Conservation (phyloP, 306 rosid species). For the Castanea mollissima region DNA sequence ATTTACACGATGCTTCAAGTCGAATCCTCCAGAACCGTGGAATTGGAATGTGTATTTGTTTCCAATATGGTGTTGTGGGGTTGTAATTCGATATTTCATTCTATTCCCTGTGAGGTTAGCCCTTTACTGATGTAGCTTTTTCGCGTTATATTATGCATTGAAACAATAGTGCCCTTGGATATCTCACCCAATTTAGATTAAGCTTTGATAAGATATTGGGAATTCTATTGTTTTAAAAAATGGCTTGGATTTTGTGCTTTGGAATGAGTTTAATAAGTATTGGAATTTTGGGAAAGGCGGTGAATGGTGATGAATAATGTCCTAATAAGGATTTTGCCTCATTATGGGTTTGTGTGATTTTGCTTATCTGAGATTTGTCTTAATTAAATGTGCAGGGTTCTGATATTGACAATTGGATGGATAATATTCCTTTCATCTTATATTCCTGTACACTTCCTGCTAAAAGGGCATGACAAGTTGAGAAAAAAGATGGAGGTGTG, state of each 20-base stretch:
- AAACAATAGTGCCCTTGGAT: slow-evolving; percentile 1
- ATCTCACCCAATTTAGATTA: slow-evolving; percentile 2
- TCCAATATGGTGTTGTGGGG: slow-evolving; percentile 97
- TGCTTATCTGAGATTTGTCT: slow-evolving; percentile 4
- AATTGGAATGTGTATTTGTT: slow-evolving; percentile 94
- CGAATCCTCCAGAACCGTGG: slow-evolving; percentile 96
- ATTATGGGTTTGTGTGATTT: not conserved
- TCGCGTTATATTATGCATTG: slow-evolving; percentile 2
- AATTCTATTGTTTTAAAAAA: not conserved
- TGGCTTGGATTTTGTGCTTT: not conserved
- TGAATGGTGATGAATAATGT: not conserved
- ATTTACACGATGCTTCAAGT: slow-evolving; percentile 95
- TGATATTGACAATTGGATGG: slow-evolving; percentile 86
- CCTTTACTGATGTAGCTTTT: not conserved
- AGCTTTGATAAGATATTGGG: not conserved
- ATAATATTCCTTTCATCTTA: slow-evolving; percentile 84
- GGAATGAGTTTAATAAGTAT: not conserved
- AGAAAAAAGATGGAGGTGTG: slow-evolving; percentile 82
- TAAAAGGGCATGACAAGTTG: slow-evolving; percentile 69
- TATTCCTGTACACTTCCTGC: slow-evolving; percentile 71
- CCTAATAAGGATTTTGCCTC: not conserved
- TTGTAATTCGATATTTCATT: slow-evolving; percentile 74
- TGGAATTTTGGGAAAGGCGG: not conserved
- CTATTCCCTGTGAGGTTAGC: slow-evolving; percentile 78
- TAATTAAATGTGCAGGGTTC: slow-evolving; percentile 61